These are phyloP conservation scores for Nicotiana obtusifolia DNA, from an alignment of 257 asterid genomes.

Conservation along the genomic window DNA sequence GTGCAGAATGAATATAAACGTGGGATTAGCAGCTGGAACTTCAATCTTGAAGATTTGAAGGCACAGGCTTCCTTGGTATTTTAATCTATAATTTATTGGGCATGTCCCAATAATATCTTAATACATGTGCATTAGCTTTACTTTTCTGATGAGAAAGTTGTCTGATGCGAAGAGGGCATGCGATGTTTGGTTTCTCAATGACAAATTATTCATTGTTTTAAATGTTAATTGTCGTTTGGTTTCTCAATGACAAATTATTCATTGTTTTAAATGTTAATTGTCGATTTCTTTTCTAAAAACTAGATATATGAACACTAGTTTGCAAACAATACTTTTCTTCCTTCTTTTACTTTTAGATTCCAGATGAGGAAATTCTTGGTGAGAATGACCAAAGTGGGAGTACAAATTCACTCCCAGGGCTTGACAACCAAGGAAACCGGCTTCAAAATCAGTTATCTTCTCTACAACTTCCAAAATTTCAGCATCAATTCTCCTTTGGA, in stretches of 20 bases:
- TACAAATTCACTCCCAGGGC: slow-evolving; percentile 15
- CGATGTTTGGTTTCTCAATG: background rate
- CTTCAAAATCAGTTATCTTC: slow-evolving; percentile 35
- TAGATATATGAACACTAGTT: background rate
- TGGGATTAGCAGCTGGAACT: slow-evolving; percentile 77
- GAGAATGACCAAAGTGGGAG: slow-evolving; percentile 58
- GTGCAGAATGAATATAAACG: slow-evolving; percentile 73
- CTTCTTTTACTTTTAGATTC: slow-evolving; percentile 42
- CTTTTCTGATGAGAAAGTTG: background rate
- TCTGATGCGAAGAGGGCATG: background rate
- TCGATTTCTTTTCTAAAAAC: background rate
- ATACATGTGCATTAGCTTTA: background rate
- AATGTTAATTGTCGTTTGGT: background rate
- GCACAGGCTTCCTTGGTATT: slow-evolving; percentile 81
- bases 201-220: background rate
- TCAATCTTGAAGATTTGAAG: slow-evolving; percentile 75
- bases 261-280: background rate
- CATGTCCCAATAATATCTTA: background rate
- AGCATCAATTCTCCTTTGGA: slow-evolving; percentile 55
- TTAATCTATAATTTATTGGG: background rate
- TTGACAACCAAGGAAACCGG: slow-evolving; percentile 38
- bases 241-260: background rate
- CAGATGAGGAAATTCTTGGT: slow-evolving; percentile 60
- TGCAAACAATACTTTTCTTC: background rate
- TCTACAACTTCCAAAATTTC: slow-evolving; percentile 32